Evolutionary conservation across 139 green algal species (phyloP).

Genomic region (Micractinium sp.): DNA sequence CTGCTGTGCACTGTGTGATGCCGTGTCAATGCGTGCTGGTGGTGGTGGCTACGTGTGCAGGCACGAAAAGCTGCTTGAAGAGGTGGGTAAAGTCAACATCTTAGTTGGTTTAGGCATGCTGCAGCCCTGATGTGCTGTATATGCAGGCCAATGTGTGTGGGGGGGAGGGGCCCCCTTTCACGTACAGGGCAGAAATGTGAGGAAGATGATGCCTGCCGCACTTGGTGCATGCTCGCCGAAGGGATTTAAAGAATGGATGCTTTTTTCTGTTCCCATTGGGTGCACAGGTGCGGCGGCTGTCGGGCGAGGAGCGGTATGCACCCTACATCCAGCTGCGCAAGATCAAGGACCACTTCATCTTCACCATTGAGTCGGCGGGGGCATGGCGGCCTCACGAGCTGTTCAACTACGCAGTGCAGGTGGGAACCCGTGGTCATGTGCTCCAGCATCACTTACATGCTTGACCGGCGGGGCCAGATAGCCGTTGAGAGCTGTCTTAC

Average conservation of each 20-base stretch:
- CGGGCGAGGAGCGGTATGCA: conserved; percentile 28
- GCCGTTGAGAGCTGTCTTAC: background rate
- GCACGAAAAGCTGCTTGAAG: too few relatives aligned
- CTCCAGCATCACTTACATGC: background rate
- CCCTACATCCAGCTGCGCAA: conserved; percentile 78
- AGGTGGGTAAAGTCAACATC: background rate
- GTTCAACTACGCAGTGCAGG: conserved; percentile 73
- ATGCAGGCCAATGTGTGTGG: background rate
- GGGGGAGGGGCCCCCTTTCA: too few relatives aligned
- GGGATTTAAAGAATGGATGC: background rate
- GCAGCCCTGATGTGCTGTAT: background rate
- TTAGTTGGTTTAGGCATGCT: background rate
- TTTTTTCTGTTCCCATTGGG: background rate
- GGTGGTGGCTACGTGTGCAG: too few relatives aligned
- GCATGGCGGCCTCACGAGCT: conserved; percentile 77
- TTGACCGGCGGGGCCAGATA: too few relatives aligned
- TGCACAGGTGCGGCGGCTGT: conserved; percentile 49
- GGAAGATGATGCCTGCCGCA: background rate
- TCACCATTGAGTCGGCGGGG: conserved; percentile 94
- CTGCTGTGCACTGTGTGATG: too few relatives aligned
- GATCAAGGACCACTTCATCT: conserved; percentile 97
- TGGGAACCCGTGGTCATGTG: background rate
- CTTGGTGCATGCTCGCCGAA: too few relatives aligned
- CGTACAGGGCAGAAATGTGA: background rate
- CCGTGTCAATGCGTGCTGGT: too few relatives aligned